phyloP scores from a whole-genome alignment of 2,329 filamentous ascomycete genomes.

The Trichophyton equinum region DNA sequence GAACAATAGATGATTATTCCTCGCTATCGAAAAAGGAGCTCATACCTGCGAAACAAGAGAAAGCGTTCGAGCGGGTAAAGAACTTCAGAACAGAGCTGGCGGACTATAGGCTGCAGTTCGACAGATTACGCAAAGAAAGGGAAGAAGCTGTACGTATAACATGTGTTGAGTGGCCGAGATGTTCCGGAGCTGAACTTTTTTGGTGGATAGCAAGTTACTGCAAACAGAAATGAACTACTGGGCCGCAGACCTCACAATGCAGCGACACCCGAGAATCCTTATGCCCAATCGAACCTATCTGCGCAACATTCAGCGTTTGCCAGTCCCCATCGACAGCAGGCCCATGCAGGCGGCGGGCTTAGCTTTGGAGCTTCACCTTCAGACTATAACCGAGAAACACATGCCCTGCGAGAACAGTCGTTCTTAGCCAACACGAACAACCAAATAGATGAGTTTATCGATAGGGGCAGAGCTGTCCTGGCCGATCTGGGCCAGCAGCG shows the following conservation, averaged over 20 bases:
- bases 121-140: constrained; percentile 60
- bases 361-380: constrained; percentile 35
- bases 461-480: constrained; percentile 77
- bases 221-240: constrained; percentile 69
- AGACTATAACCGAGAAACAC: constrained; percentile 60
- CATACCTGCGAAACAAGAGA: constrained; percentile 80
- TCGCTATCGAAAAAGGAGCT: constrained; percentile 76
- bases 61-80: constrained; percentile 72
- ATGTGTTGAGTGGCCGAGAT: not conserved
- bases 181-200: not conserved
- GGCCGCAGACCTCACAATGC: constrained; percentile 68
- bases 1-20: constrained; percentile 87
- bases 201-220: constrained; percentile 39
- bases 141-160: constrained; percentile 52
- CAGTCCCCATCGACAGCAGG: constrained; percentile 16
- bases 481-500: constrained; percentile 79
- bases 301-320: constrained; percentile 33
- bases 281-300: constrained; percentile 49
- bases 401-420: constrained; percentile 76
- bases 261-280: constrained; percentile 85
- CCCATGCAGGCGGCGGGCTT: constrained; percentile 27
- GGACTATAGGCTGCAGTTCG: constrained; percentile 67
- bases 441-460: constrained; percentile 87
- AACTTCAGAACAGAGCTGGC: constrained; percentile 72
- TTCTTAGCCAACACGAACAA: constrained; percentile 74